These are phyloP conservation scores for Penicillium sumatraense DNA, from an alignment of 2,329 filamentous ascomycete species.

Conservation along the genomic window DNA sequence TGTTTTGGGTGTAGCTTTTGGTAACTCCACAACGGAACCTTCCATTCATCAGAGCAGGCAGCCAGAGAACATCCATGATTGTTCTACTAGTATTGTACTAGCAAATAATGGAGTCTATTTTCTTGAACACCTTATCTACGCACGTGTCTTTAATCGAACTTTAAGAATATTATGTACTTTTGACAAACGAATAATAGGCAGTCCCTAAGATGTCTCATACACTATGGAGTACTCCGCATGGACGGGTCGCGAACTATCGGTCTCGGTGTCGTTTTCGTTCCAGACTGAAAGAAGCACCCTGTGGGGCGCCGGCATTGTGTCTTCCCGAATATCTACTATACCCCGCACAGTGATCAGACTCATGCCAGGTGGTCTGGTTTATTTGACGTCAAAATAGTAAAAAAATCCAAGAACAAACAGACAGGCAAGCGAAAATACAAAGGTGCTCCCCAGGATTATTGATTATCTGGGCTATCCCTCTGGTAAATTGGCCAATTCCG, in stretches of 20 bases:
- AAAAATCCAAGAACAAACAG: too few relatives aligned
- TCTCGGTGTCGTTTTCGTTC: not conserved
- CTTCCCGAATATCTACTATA: not conserved
- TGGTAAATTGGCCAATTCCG: too few relatives aligned
- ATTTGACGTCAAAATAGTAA: not conserved
- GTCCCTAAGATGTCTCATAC: not conserved
- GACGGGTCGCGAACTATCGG: not conserved
- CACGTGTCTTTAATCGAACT: not conserved
- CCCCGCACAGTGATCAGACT: not conserved
- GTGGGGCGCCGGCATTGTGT: not conserved
- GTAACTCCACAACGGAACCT: not conserved
- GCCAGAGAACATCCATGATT: too few relatives aligned
- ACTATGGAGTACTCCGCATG: not conserved
- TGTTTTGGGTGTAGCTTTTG: not conserved
- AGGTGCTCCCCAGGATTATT: not conserved
- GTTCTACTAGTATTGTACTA: not conserved
- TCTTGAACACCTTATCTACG: not conserved
- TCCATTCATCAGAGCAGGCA: too few relatives aligned
- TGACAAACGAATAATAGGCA: not conserved
- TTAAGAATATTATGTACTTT: not conserved
- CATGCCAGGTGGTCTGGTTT: not conserved
- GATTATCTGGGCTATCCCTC: not conserved
- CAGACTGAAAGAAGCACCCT: not conserved
- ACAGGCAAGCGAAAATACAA: not conserved
- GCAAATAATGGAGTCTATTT: not conserved